A percentile compares a stretch with the other conserved stretches of the same genome.
Conservation (phyloP, 768 basidiomycete species). For the Auricularia cornea region DNA sequence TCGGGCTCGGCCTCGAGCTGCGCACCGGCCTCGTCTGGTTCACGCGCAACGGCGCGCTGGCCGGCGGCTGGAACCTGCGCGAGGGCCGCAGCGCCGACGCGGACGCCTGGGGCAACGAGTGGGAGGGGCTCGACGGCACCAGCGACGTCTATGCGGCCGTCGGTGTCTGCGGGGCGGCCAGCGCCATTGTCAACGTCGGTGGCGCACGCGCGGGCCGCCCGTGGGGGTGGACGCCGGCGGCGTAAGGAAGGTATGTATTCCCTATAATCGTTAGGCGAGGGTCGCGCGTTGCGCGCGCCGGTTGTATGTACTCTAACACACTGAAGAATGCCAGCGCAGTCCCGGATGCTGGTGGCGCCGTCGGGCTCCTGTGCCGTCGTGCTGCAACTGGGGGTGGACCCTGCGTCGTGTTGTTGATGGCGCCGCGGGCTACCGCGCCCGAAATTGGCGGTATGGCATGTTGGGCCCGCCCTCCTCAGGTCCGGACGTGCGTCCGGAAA, state of each 20-base stretch:
- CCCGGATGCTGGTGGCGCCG: no score
- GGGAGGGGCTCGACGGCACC: neutral
- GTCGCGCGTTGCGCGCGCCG: neutral
- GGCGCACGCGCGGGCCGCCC: neutral
- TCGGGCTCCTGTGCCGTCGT: no score
- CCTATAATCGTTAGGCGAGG: neutral
- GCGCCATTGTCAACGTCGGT: neutral
- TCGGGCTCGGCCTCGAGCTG: slow-evolving; percentile 93
- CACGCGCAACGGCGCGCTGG: slow-evolving; percentile 72
- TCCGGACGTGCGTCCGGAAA: no score
- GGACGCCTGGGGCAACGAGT: neutral
- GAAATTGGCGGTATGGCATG: no score
- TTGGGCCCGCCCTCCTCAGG: no score
- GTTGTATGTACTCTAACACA: neutral
- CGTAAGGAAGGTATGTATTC: neutral
- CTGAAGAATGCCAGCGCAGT: no score
- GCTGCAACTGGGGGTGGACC: no score
- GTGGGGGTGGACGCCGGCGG: neutral
- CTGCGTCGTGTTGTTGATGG: no score
- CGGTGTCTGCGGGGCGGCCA: neutral
- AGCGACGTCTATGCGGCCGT: neutral
- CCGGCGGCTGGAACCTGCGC: slow-evolving; percentile 1
- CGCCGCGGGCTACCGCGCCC: no score
- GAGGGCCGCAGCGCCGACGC: neutral
- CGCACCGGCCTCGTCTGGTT: slow-evolving; percentile 96